Conservation (phyloP, 805 yeast species). For the Kurtzmaniella cleridarum region DNA sequence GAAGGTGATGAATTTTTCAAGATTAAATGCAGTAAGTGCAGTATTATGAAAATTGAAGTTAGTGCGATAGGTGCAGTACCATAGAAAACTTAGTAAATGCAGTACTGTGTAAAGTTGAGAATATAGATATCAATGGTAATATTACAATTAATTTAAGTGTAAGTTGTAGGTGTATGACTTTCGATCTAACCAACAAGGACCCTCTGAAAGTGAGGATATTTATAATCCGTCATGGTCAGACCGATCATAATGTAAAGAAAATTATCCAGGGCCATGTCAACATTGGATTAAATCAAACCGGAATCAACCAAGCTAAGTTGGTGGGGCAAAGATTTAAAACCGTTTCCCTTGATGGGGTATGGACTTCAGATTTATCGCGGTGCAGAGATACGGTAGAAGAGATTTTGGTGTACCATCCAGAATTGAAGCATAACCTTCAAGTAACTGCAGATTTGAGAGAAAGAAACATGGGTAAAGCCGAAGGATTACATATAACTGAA, state of each 20-base stretch:
- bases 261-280: slow-evolving; percentile 78
- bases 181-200: slow-evolving; percentile 27
- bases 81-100: no score
- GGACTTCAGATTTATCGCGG: slow-evolving; percentile 51
- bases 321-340: slow-evolving; percentile 43
- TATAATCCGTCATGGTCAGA: slow-evolving; percentile 80
- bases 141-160: no score
- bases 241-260: slow-evolving; percentile 62
- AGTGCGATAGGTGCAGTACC: no score
- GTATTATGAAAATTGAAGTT: no score
- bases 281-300: slow-evolving; percentile 57
- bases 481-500: slow-evolving; percentile 66
- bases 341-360: slow-evolving; percentile 39
- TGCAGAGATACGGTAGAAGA: slow-evolving; percentile 55
- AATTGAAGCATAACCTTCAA: slow-evolving; percentile 14
- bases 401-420: slow-evolving; percentile 23
- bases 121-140: no score
- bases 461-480: slow-evolving; percentile 68
- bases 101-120: no score
- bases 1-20: no score
- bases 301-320: slow-evolving; percentile 52
- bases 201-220: slow-evolving; percentile 43
- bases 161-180: no score
- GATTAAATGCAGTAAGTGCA: no score
- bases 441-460: slow-evolving; percentile 54